Conservation (phyloP, 768 basidiomycete genomes). For the Termitomyces heimii region DNA sequence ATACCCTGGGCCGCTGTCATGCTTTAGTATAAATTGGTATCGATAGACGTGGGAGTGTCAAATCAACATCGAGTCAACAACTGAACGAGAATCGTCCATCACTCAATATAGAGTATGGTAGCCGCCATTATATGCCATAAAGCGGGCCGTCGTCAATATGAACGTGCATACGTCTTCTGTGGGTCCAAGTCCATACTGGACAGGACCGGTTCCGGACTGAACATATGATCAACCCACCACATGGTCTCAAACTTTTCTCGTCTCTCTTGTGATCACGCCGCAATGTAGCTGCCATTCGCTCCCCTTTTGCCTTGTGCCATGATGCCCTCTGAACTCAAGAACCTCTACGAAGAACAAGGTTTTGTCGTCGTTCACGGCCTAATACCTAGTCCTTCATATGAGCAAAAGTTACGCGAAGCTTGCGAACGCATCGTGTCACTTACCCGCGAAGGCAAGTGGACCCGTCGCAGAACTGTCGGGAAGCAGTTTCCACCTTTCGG, state of each 20-base stretch:
- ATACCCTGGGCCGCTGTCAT: neutral
- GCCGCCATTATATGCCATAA: neutral
- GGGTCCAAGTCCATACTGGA: neutral
- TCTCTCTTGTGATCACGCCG: neutral
- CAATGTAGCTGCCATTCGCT: neutral
- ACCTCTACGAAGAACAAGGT: constrained; percentile 54
- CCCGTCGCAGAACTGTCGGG: constrained; percentile 64
- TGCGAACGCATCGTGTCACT: constrained; percentile 42
- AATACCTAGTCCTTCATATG: constrained; percentile 26
- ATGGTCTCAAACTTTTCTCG: neutral
- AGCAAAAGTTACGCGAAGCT: constrained; percentile 40
- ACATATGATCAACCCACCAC: neutral
- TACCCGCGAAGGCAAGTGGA: constrained; percentile 59
- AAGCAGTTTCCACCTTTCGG: constrained; percentile 76
- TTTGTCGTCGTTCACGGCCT: constrained; percentile 60
- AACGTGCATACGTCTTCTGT: neutral
- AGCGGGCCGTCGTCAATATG: neutral
- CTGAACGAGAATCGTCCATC: neutral
- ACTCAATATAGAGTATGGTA: neutral
- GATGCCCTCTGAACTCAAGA: constrained; percentile 30
- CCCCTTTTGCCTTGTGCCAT: neutral
- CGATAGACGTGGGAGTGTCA: neutral
- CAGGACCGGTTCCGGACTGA: neutral
- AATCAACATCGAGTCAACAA: neutral
- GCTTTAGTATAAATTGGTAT: neutral